Base-by-base conservation (phyloP, 148 eudicot species). In the Nepenthes mirabilis region DNA sequence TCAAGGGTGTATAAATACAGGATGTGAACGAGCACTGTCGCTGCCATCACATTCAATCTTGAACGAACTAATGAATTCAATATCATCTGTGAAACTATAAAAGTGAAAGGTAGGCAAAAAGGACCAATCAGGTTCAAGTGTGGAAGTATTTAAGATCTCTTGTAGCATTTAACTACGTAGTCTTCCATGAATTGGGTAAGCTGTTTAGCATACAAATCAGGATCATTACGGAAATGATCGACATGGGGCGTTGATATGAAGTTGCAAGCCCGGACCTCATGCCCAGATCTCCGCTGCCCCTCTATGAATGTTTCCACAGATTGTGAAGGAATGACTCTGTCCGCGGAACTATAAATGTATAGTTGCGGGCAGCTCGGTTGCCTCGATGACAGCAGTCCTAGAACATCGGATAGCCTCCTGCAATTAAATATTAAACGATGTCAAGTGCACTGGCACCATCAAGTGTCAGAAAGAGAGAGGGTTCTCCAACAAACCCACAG, bases 281-380 rank as follows among this genome's bases (percentile, higher is more conserved):
- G 97, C 56, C 97, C 97, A 59, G 64, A 77, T 59, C 63, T 82
- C 35, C 85, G 80, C 63, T 94, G 99, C 66, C 75, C 78, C 58
- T 79, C 80, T 55, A 94, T 81, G 67, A 94, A 94, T 35, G 99
- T 78, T 72, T 94, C 91, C 36, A 94, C 97, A 2, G 74, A 84
- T 6, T 64, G 72, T 37, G 86, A 82, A 6, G 97, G 99, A 48
- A 94, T 94, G 7, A 94, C 99, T 70, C 81, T 72, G 68, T 94
- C 99, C 0, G 99, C 95, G 40, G 95, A 83, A 69, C 99, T 94
- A 68, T 94, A 94, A 1, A 94, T 86, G 64, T 94, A 94, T 47
- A 94, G 68, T 67, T 94, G 99, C 0, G 99, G 99, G 50, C 99
- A 94, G 62, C 70, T 75, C 11, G 99, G 99, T 53, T 94, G 99